phyloP scores from a whole-genome alignment of 1,284 basidiomycete genomes.

The Austroboletus novae-zelandiae region DNA sequence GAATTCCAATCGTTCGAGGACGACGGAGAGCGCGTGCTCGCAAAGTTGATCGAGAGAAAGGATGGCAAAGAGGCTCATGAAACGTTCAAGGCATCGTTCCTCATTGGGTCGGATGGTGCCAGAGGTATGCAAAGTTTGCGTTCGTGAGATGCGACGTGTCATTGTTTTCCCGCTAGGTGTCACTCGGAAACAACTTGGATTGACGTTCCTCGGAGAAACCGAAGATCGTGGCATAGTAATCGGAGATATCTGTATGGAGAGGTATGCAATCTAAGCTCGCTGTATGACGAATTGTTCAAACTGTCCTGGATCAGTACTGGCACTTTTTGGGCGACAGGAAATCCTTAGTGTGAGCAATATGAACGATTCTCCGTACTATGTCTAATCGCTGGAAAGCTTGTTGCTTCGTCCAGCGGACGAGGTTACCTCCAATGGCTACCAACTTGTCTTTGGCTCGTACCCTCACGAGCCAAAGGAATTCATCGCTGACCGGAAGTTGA shows the following conservation, averaged over 20 bases:
- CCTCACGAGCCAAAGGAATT: slow-evolving; percentile 29
- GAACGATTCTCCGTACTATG: background rate
- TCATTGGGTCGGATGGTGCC: slow-evolving; percentile 42
- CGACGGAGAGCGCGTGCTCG: slow-evolving; percentile 22
- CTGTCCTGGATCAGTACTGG: slow-evolving; percentile 24
- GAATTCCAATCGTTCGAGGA: slow-evolving; percentile 35
- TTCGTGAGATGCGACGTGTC: background rate
- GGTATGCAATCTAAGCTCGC: slow-evolving; percentile 24
- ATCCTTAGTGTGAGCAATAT: background rate
- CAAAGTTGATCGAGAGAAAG: slow-evolving; percentile 21
- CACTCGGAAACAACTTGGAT: slow-evolving; percentile 42
- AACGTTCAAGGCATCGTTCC: slow-evolving; percentile 21
- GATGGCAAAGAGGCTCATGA: slow-evolving; percentile 14
- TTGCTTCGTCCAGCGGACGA: slow-evolving; percentile 9
- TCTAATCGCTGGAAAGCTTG: background rate
- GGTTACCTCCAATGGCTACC: slow-evolving; percentile 32
- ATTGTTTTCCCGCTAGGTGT: slow-evolving; percentile 6
- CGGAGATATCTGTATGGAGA: slow-evolving; percentile 40
- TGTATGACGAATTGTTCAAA: background rate
- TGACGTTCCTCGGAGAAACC: slow-evolving; percentile 47
- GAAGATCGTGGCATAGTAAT: slow-evolving; percentile 28
- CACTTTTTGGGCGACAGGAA: slow-evolving; percentile 26
- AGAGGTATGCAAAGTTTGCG: slow-evolving; percentile 17
- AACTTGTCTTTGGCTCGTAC: slow-evolving; percentile 30
- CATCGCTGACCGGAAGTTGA: slow-evolving; percentile 15